Base-by-base conservation (phyloP, 495 filamentous ascomycete genomes). In the Neurospora sp. region DNA sequence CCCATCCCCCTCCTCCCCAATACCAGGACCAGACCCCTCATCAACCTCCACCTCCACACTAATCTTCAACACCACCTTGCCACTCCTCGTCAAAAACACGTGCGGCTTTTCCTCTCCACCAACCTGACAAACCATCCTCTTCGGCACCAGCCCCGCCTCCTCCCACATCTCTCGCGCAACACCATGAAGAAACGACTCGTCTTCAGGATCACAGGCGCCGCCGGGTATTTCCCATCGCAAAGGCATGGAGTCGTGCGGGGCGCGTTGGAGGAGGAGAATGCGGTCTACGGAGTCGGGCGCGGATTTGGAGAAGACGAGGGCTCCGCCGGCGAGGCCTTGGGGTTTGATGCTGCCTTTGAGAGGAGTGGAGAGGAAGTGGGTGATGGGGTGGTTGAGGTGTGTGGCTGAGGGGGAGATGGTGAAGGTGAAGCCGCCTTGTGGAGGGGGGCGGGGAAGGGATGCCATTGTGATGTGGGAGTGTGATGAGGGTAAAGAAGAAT, bases 221-320 rank as follows among this genome's bases (percentile, higher is more conserved):
- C 88, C 88, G 1, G 87, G 87, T n/a, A 85, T 76, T 77, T 89
- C 88, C 88, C 88, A 88, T 39, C 73, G 78, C 48, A 82, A 69
- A 0, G 87, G 86, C 75, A 85, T 79, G 39, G 80, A 83, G 76
- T 89, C 88, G 76, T 81, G 75, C 0, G 84, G 79, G 5, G 84
- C 84, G 45, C 86, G 85, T 70, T 88, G 86, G 68, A 89, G 75
- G 3, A 89, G 81, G 20, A 89, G 78, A 38, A 87, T 69, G 42
- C 81, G 78, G 70, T 77, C 73, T 10, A 38, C 6, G 44, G 71
- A 22, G 27, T 69, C 45, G 16, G 72, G 72, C 0, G 44, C 72
- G 7, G 70, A 61, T 3, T 37, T 37, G 68, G 81, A 80, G 72
- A 83, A 84, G 40, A 85, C 81, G 27, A 83, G 77, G 14, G 82